Percentiles rank a stretch among this genome's conserved stretches.
phyloP scores from a whole-genome alignment of 2,329 filamentous ascomycete species.

The Plectosphaerella plurivora region DNA sequence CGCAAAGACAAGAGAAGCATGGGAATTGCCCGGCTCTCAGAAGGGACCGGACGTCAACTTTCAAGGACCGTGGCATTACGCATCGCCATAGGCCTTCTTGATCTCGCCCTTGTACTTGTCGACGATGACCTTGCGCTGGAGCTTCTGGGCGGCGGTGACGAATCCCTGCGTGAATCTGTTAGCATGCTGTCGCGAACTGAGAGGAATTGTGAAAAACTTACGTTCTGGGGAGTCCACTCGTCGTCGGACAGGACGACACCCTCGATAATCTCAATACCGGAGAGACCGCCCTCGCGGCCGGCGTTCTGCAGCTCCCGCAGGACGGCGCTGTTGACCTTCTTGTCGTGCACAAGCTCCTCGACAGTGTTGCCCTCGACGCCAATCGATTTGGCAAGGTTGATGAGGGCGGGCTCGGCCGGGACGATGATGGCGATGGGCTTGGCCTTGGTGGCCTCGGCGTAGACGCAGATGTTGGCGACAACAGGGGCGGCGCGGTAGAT shows the following conservation, averaged over 20 bases:
- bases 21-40: conserved; percentile 10
- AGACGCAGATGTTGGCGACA: conserved; percentile 53
- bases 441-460: conserved; percentile 44
- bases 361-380: conserved; percentile 47
- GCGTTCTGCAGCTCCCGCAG: conserved; percentile 59
- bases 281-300: conserved; percentile 58
- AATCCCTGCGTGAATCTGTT: conserved; percentile 42
- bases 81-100: conserved; percentile 49
- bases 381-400: conserved; percentile 42
- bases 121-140: conserved; percentile 66
- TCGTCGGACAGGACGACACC: conserved; percentile 68
- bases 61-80: not conserved
- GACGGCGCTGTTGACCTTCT: conserved; percentile 60
- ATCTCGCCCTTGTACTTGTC: conserved; percentile 59
- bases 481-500: conserved; percentile 45
- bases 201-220: conserved; percentile 33
- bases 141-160: conserved; percentile 67
- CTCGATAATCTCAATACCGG: conserved; percentile 66
- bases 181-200: conserved; percentile 10
- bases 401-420: conserved; percentile 49
- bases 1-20: not conserved
- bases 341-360: conserved; percentile 64
- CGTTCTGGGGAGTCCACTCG: conserved; percentile 73
- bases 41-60: not conserved
- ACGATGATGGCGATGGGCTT: conserved; percentile 55